Base-by-base conservation (phyloP, 2,329 filamentous ascomycete genomes). In the Parastagonospora nodorum region DNA sequence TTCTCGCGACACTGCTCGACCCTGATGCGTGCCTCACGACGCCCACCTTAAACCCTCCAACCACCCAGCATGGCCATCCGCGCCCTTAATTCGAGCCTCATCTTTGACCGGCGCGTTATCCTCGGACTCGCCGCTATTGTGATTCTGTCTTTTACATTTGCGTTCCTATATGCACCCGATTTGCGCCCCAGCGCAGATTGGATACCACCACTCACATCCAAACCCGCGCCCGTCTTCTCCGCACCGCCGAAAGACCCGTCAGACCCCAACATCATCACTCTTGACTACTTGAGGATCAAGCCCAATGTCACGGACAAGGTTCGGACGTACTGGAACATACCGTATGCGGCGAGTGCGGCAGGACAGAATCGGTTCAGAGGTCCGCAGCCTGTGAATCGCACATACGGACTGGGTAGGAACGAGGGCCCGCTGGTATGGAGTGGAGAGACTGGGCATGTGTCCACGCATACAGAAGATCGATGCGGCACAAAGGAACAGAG, bases 401-500 rank as follows among this genome's bases (percentile, higher is more conserved):
- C 61, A 35, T 66, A 63, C 56, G 62, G 62, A 9, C 45, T 66
- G 27, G 58, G 60, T 8, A 50, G 54, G 14, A 54, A 48, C 12
- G 47, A 63, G 50, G 53, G 60, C 41, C 63, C 63, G 10, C 39
- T 71, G 29, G 67, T 68, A 1, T 69, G 64, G 63, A 60, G 54
- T 31, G 68, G 68, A 4, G 57, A 60, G 30, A n/a, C 42, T 71
- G 55, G 68, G 67, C 50, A 71, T 71, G 64, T 71, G 68, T 19
- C 68, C 68, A 15, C 53, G 61, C 15, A 71, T 71, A 10, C 68
- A 71, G 47, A 71, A 71, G 57, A 71, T 71, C 27, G 61, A 69
- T 31, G 43, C 61, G 2, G 63, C 42, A 1, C 47, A 55, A 47
- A 50, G 68, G 14, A 69, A 69, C 40, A 52, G 56, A 30, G 40